Evolutionary conservation across 1,139 yeast genomes (phyloP).

Genomic region (Blastobotrys apis): DNA sequence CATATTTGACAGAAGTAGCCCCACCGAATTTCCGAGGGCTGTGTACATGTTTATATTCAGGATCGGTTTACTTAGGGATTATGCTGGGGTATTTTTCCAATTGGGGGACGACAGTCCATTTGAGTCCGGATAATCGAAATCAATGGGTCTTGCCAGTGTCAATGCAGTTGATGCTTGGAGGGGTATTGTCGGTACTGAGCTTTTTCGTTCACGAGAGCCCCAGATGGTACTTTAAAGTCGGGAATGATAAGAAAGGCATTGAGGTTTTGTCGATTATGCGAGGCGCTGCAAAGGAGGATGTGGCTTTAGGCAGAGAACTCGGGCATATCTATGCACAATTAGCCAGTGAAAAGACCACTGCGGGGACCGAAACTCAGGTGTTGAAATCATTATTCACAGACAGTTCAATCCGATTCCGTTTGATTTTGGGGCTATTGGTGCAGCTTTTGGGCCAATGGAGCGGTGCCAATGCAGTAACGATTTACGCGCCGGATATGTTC

Average conservation of each 20-base stretch:
- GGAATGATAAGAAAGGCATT: constrained; percentile 39
- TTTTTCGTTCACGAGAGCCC: constrained; percentile 47
- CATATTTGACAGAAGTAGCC: constrained; percentile 50
- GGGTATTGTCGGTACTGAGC: constrained; percentile 40
- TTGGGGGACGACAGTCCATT: constrained; percentile 40
- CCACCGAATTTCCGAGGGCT: constrained; percentile 52
- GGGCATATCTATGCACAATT: constrained; percentile 11
- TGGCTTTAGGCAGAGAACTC: constrained; percentile 4
- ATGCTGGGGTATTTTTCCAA: constrained; percentile 50
- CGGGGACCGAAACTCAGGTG: neutral
- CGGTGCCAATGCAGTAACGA: constrained; percentile 61
- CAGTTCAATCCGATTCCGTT: constrained; percentile 25
- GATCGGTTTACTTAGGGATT: constrained; percentile 53
- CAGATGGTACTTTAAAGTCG: constrained; percentile 42
- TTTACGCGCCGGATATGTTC: constrained; percentile 49
- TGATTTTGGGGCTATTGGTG: constrained; percentile 45
- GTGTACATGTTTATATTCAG: constrained; percentile 48
- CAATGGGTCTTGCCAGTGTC: constrained; percentile 39
- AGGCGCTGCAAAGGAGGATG: constrained; percentile 9
- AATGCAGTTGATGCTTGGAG: constrained; percentile 44
- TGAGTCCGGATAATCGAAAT: constrained; percentile 26
- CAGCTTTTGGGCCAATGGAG: constrained; percentile 59
- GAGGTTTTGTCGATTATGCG: constrained; percentile 45
- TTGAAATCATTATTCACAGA: constrained; percentile 19
- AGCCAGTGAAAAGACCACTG: constrained; percentile 3